Conservation (phyloP, 495 filamentous ascomycete genomes). For the Trichoderma asperelloides region DNA sequence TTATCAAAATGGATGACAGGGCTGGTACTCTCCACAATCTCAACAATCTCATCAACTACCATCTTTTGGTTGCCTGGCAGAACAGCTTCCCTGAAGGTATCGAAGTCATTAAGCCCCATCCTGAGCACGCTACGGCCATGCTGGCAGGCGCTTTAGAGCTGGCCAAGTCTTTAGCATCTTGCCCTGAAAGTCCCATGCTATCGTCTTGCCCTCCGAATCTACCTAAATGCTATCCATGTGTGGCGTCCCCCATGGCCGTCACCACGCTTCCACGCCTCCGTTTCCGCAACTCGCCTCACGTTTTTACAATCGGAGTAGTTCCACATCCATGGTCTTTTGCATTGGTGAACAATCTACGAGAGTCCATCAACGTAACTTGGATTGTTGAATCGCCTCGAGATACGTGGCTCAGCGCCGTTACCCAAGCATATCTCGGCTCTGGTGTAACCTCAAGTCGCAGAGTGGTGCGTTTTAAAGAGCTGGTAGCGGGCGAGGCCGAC, state of each 20-base stretch:
- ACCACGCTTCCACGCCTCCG: slow-evolving; percentile 48
- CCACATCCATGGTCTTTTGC: slow-evolving; percentile 84
- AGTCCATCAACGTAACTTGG: slow-evolving; percentile 52
- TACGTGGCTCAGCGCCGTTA: slow-evolving; percentile 65
- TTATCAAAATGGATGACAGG: slow-evolving; percentile 52
- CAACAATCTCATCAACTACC: slow-evolving; percentile 68
- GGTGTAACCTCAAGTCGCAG: slow-evolving; percentile 53
- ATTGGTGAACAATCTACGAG: slow-evolving; percentile 41
- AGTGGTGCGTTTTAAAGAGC: slow-evolving; percentile 69
- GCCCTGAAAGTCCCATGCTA: slow-evolving; percentile 60
- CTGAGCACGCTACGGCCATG: slow-evolving; percentile 61
- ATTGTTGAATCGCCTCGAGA: slow-evolving; percentile 71
- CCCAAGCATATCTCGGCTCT: slow-evolving; percentile 55
- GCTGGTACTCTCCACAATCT: slow-evolving; percentile 53
- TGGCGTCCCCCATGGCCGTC: slow-evolving; percentile 45
- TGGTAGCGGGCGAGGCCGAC: slow-evolving; percentile 57
- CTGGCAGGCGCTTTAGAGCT: slow-evolving; percentile 60
- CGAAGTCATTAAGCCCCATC: slow-evolving; percentile 66
- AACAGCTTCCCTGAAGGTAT: slow-evolving; percentile 66
- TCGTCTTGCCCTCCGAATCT: slow-evolving; percentile 80
- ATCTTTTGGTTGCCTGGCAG: slow-evolving; percentile 81
- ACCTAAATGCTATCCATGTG: slow-evolving; percentile 65
- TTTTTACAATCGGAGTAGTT: slow-evolving; percentile 77
- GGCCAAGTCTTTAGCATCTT: slow-evolving; percentile 62
- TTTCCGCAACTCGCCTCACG: slow-evolving; percentile 51